A percentile compares a stretch with the other conserved stretches of the same genome.
These are phyloP conservation scores for Fraxinus baroniana DNA, from an alignment of 305 asterid species.

Conservation along the genomic window DNA sequence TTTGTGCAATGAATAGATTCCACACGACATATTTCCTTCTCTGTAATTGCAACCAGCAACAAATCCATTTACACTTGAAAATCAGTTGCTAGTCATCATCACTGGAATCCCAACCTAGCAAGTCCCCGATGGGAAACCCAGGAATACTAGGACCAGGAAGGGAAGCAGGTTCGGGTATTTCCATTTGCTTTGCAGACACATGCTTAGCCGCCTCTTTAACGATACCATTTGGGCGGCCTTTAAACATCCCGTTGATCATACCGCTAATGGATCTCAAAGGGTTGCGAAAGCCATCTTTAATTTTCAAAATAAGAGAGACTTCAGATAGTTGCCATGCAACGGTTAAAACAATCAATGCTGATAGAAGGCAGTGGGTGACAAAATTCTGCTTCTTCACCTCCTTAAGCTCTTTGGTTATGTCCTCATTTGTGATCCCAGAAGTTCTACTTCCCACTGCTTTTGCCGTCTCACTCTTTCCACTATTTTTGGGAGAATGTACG, in stretches of 20 bases:
- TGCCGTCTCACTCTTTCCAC: background rate
- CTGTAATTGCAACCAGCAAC: too few species aligned
- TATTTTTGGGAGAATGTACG: background rate
- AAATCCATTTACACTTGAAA: too few species aligned
- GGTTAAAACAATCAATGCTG: conserved; percentile 62
- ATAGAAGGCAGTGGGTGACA: conserved; percentile 66
- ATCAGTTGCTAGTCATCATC: conserved; percentile 15
- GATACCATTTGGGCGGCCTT: background rate
- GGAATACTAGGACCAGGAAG: conserved; percentile 51
- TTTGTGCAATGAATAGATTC: too few species aligned
- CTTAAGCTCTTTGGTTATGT: conserved; percentile 60
- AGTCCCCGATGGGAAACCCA: conserved; percentile 36
- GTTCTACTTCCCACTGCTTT: background rate
- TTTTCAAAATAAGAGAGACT: conserved; percentile 53
- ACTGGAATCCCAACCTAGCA: conserved; percentile 36
- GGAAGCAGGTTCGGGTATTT: conserved; percentile 26
- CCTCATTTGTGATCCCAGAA: conserved; percentile 24
- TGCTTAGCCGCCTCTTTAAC: conserved; percentile 23
- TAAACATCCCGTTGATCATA: conserved; percentile 30
- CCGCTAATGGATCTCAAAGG: conserved; percentile 52
- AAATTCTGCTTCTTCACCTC: conserved; percentile 57
- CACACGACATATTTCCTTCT: too few species aligned
- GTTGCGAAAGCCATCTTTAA: conserved; percentile 56
- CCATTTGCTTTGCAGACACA: conserved; percentile 21
- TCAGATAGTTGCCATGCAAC: conserved; percentile 79